Evolutionary conservation across 345 rosid species (phyloP).

Genomic region (Gossypium mustelinum): DNA sequence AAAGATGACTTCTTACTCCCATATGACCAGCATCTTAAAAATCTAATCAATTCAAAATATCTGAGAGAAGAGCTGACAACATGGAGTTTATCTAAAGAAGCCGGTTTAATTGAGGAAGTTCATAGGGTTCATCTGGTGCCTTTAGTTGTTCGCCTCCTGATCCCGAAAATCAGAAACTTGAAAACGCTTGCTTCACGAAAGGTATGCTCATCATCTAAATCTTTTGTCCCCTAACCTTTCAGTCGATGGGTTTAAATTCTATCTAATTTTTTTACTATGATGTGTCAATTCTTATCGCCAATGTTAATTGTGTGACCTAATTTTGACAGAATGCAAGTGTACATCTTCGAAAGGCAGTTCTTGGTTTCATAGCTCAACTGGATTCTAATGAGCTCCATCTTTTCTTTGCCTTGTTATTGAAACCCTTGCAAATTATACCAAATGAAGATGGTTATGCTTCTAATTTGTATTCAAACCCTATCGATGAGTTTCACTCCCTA

Average conservation of each 20-base stretch:
- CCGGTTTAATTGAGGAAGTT: conserved; percentile 46
- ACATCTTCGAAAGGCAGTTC: conserved; percentile 73
- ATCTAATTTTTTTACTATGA: background rate
- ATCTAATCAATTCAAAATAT: conserved; percentile 63
- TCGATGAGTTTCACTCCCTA: conserved; percentile 41
- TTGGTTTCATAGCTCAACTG: conserved; percentile 68
- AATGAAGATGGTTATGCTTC: conserved; percentile 38
- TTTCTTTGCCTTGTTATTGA: conserved; percentile 73
- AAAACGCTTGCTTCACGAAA: conserved; percentile 78
- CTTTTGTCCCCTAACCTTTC: conserved; percentile 1
- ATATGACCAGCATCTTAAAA: conserved; percentile 67
- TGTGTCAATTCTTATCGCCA: conserved; percentile 9
- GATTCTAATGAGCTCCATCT: conserved; percentile 68
- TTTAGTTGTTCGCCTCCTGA: conserved; percentile 56
- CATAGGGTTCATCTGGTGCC: conserved; percentile 65
- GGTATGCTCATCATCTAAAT: conserved; percentile 36
- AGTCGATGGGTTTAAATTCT: background rate
- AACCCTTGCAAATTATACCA: conserved; percentile 59
- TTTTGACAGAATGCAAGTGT: conserved; percentile 65
- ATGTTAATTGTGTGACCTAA: conserved; percentile 3
- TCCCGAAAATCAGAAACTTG: conserved; percentile 83
- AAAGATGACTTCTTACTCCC: conserved; percentile 69
- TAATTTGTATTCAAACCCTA: conserved; percentile 37
- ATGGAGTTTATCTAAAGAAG: conserved; percentile 75
- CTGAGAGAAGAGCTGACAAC: conserved; percentile 81